Conservation (phyloP, 2,329 filamentous ascomycete species). For the Coniochaeta ligniaria region DNA sequence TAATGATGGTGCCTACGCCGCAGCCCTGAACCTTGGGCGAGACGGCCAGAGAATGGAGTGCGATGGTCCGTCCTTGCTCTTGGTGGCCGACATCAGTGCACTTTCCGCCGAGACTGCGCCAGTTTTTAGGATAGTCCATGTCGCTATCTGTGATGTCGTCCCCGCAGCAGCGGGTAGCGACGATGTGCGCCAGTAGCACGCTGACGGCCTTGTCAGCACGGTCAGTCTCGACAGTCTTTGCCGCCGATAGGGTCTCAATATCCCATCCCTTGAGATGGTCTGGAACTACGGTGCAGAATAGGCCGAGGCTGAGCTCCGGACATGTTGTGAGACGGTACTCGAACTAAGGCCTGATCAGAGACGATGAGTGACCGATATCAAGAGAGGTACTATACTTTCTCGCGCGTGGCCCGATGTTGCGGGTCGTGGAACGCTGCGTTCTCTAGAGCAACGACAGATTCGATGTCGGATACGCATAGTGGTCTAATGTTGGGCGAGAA, state of each 20-base stretch:
- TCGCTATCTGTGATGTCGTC: conserved; percentile 62
- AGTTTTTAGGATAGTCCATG: conserved; percentile 67
- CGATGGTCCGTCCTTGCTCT: conserved; percentile 66
- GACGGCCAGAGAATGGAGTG: conserved; percentile 76
- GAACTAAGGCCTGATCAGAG: conserved; percentile 43
- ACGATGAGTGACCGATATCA: neutral
- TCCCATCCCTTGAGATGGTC: conserved; percentile 37
- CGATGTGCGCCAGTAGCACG: conserved; percentile 69
- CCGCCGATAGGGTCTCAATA: conserved; percentile 45
- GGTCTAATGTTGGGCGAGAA: conserved; percentile 70
- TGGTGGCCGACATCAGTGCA: conserved; percentile 56
- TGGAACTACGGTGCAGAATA: conserved; percentile 63
- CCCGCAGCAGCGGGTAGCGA: conserved; percentile 64
- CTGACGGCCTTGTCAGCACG: conserved; percentile 46
- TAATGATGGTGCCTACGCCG: conserved; percentile 65
- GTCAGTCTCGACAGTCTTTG: conserved; percentile 52
- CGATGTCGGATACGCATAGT: conserved; percentile 59
- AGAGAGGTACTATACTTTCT: conserved; percentile 37
- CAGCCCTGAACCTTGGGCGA: conserved; percentile 67
- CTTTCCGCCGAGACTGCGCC: conserved; percentile 39
- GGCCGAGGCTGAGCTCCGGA: conserved; percentile 69
- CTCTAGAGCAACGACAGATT: conserved; percentile 50
- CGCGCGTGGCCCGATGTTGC: conserved; percentile 39
- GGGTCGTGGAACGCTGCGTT: conserved; percentile 44
- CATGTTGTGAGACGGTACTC: conserved; percentile 68